Percentiles rank a stretch among this genome's conserved stretches.
Conservation (phyloP, 371 early-diverging fungal species). For the Funneliformis caledonium region DNA sequence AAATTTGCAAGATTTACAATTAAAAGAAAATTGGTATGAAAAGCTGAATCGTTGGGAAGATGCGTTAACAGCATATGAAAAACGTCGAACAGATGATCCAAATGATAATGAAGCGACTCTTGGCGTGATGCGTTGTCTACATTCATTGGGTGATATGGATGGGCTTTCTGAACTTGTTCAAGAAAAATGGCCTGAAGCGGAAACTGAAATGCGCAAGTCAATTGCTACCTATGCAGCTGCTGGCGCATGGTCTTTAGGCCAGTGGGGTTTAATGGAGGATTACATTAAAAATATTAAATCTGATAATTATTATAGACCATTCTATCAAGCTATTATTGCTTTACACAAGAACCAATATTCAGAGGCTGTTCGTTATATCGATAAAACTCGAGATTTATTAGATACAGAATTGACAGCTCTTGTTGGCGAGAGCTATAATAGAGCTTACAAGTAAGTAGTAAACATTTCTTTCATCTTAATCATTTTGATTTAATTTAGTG, state of each 20-base stretch:
- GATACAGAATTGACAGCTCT: conserved; percentile 90
- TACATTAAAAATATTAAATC: conserved; percentile 84
- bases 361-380: conserved; percentile 79
- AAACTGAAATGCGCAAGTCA: conserved; percentile 57
- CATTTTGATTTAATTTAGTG: neutral
- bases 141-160: conserved; percentile 95
- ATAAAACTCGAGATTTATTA: conserved; percentile 83
- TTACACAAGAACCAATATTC: conserved; percentile 82
- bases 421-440: conserved; percentile 93
- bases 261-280: conserved; percentile 92
- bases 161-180: conserved; percentile 79
- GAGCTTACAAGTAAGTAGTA: conserved; percentile 71
- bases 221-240: conserved; percentile 91
- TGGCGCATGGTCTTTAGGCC: conserved; percentile 94
- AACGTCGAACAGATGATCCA: conserved; percentile 80
- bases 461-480: neutral
- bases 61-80: conserved; percentile 87
- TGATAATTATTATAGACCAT: conserved; percentile 72
- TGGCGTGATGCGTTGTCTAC: conserved; percentile 93
- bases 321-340: conserved; percentile 87
- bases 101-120: conserved; percentile 73
- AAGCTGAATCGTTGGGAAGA: conserved; percentile 96
- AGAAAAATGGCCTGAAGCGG: conserved; percentile 78
- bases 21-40: conserved; percentile 94
- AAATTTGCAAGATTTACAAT: conserved; percentile 72